phyloP scores from a whole-genome alignment of 2,329 filamentous ascomycete genomes.

The Colletotrichum liaoningense region DNA sequence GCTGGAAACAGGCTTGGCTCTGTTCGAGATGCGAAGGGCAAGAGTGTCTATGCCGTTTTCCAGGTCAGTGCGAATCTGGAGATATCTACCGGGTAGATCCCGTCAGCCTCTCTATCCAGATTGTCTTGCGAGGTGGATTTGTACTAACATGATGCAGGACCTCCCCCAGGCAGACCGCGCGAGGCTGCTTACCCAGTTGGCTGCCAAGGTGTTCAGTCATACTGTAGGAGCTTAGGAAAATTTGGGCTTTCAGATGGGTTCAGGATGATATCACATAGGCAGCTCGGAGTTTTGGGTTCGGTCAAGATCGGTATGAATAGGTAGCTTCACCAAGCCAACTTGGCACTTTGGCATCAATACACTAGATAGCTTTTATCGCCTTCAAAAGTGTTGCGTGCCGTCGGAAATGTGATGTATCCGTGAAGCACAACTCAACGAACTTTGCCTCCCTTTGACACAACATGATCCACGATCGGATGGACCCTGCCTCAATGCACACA shows the following conservation, averaged over 20 bases:
- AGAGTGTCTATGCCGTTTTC: slow-evolving; percentile 95
- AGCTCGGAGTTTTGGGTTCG: slow-evolving; percentile 33
- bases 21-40: slow-evolving; percentile 88
- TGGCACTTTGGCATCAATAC: slow-evolving; percentile 5
- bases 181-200: slow-evolving; percentile 83
- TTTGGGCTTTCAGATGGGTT: not conserved
- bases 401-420: not conserved
- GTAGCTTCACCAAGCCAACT: not conserved
- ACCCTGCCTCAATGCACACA: not conserved
- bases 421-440: no score
- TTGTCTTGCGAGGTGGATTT: no score
- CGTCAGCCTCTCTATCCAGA: slow-evolving; percentile 19
- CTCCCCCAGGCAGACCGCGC: slow-evolving; percentile 86
- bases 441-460: not conserved
- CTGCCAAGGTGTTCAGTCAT: slow-evolving; percentile 87
- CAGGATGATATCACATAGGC: not conserved
- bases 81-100: slow-evolving; percentile 22
- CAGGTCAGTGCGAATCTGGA: slow-evolving; percentile 55
- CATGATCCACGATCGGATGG: not conserved
- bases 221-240: slow-evolving; percentile 67
- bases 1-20: slow-evolving; percentile 93
- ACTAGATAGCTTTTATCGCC: slow-evolving; percentile 12
- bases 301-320: not conserved
- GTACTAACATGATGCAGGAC: slow-evolving; percentile 61
- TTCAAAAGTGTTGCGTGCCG: not conserved